A percentile compares a stretch with the other conserved stretches of the same genome.
Evolutionary conservation across 345 rosid species (phyloP).

Genomic region (Pseudoturritis turrita): DNA sequence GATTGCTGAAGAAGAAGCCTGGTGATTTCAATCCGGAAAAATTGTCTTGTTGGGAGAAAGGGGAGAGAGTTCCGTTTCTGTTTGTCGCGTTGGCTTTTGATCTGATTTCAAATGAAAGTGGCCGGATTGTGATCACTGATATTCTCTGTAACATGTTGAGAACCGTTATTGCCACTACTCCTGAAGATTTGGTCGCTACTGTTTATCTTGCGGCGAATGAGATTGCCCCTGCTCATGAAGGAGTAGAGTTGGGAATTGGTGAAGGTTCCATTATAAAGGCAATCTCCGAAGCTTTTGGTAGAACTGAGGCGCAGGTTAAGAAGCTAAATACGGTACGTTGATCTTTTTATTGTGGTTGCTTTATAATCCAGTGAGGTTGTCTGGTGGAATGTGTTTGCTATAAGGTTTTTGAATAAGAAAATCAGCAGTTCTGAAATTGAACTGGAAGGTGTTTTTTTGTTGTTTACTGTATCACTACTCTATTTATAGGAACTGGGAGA

Average conservation of each 20-base stretch:
- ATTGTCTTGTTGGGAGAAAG: constrained; percentile 62
- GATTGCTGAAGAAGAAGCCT: constrained; percentile 59
- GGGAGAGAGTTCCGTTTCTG: constrained; percentile 77
- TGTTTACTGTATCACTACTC: neutral
- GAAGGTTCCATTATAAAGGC: constrained; percentile 77
- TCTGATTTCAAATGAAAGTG: constrained; percentile 58
- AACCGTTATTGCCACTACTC: constrained; percentile 71
- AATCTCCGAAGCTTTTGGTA: constrained; percentile 81
- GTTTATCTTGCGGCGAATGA: constrained; percentile 73
- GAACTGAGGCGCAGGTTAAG: constrained; percentile 68
- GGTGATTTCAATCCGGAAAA: constrained; percentile 53
- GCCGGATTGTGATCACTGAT: constrained; percentile 83
- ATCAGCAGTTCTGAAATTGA: neutral
- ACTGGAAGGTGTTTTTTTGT: neutral
- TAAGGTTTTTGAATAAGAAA: neutral
- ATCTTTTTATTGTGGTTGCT: neutral
- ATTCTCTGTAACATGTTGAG: constrained; percentile 79
- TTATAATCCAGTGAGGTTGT: neutral
- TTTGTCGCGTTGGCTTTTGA: constrained; percentile 70
- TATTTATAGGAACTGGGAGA: constrained; percentile 71
- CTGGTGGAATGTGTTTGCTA: neutral
- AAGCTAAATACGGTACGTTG: constrained; percentile 57
- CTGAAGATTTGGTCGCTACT: constrained; percentile 65
- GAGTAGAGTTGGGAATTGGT: constrained; percentile 89
- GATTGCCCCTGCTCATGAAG: constrained; percentile 89